phyloP scores from a whole-genome alignment of 805 yeast species.

The Saturnispora silvae region DNA sequence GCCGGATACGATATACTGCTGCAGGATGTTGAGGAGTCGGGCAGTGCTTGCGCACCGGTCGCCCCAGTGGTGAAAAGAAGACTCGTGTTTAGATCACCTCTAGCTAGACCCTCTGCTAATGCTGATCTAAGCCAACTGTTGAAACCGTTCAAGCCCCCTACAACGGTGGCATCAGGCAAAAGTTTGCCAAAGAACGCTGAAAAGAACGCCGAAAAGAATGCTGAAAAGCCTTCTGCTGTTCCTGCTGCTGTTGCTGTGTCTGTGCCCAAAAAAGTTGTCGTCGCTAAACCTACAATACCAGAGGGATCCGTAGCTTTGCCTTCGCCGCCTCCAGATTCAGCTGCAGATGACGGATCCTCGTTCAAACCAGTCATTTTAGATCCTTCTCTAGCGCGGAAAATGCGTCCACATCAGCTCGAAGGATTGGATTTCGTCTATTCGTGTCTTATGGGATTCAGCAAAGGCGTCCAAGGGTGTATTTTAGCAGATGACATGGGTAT shows the following conservation, averaged over 20 bases:
- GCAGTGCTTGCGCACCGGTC: not conserved
- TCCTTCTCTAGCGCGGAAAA: conserved; percentile 15
- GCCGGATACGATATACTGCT: conserved; percentile 5
- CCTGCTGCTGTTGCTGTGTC: not conserved
- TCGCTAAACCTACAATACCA: not conserved
- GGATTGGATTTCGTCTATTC: conserved; percentile 78
- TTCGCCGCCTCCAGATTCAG: not conserved
- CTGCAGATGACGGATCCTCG: not conserved
- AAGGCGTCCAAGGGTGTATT: conserved; percentile 56
- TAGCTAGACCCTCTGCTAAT: not conserved
- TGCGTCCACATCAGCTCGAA: conserved; percentile 81
- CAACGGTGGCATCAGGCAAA: not conserved
- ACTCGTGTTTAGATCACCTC: not conserved
- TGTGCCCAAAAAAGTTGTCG: not conserved
- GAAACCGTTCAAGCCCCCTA: not conserved
- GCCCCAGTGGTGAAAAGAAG: not conserved
- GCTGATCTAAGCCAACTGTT: too few species aligned
- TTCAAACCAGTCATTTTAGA: not conserved
- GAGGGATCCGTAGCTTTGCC: too few species aligned
- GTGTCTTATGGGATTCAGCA: conserved; percentile 63
- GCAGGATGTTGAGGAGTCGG: not conserved
- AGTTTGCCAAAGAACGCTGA: not conserved
- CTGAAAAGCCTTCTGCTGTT: not conserved
- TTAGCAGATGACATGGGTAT: conserved; percentile 97
- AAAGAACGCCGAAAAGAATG: not conserved